These are phyloP conservation scores for Groenewaldozyma salmanticensis DNA, from an alignment of 805 yeast species.

Conservation along the genomic window DNA sequence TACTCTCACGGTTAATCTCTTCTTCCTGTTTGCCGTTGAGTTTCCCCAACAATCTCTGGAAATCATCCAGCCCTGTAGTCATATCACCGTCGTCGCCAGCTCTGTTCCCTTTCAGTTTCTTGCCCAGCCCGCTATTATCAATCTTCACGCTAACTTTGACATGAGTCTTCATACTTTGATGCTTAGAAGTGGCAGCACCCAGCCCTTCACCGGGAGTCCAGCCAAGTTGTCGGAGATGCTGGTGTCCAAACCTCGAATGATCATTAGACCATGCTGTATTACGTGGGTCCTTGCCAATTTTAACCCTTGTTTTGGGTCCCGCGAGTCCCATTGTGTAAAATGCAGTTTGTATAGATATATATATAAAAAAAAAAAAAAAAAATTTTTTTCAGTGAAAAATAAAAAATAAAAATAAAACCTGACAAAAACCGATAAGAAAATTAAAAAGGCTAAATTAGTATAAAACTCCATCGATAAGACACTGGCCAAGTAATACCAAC, in stretches of 20 bases:
- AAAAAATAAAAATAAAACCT: no score
- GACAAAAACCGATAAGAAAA: no score
- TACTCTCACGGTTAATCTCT: constrained; percentile 37
- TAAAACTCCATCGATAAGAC: no score
- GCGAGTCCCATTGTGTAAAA: constrained; percentile 28
- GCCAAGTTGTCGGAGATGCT: constrained; percentile 71
- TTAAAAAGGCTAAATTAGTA: no score
- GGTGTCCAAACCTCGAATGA: constrained; percentile 66
- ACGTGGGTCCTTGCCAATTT: constrained; percentile 88
- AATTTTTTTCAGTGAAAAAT: not conserved
- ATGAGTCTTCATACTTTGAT: constrained; percentile 61
- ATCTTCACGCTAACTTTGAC: constrained; percentile 75
- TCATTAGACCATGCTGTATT: constrained; percentile 90
- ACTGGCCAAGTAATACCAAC: not conserved
- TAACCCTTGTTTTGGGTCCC: constrained; percentile 67
- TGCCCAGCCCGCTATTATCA: constrained; percentile 84
- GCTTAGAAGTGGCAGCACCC: constrained; percentile 41
- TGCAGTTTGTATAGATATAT: no score
- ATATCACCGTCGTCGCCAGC: constrained; percentile 59
- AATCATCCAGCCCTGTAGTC: constrained; percentile 84
- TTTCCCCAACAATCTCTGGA: constrained; percentile 82
- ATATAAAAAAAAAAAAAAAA: no score
- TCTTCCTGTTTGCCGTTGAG: constrained; percentile 77
- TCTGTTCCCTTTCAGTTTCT: constrained; percentile 40
- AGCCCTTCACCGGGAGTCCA: constrained; percentile 91